Conservation (phyloP, 78 protist species). For the Dictyostelium brefeldianum region DNA sequence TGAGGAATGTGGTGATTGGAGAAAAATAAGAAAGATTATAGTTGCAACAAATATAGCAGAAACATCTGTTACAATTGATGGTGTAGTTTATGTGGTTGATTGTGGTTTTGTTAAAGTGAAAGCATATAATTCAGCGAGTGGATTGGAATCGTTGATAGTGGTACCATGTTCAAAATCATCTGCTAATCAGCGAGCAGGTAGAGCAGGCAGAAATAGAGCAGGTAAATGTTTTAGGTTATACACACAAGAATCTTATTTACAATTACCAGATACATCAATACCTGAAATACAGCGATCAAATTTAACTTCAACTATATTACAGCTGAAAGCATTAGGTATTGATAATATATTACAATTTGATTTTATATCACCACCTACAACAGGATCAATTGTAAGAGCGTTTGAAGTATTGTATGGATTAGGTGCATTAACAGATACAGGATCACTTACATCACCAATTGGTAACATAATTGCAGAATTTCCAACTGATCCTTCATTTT, state of each 20-base stretch:
- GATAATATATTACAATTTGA: conserved; percentile 92
- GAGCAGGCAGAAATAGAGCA: conserved; percentile 96
- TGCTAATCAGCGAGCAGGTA: conserved; percentile 95
- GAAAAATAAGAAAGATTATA: conserved; percentile 92
- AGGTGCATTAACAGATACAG: conserved; percentile 87
- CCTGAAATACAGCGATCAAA: conserved; percentile 94
- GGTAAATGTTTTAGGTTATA: conserved; percentile 84
- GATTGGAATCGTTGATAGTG: conserved; percentile 96
- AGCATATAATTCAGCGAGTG: conserved; percentile 86
- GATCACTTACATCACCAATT: conserved; percentile 82
- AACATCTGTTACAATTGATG: conserved; percentile 97
- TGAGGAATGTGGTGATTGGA: conserved; percentile 9
- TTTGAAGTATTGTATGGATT: conserved; percentile 87
- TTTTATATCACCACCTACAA: conserved; percentile 92
- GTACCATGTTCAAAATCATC: conserved; percentile 85
- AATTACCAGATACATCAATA: neutral
- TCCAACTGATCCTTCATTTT: conserved; percentile 88
- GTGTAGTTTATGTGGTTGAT: conserved; percentile 96
- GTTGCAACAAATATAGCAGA: conserved; percentile 98
- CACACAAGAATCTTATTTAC: conserved; percentile 40
- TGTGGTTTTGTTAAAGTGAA: conserved; percentile 93
- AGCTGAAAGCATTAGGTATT: conserved; percentile 92
- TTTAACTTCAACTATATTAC: conserved; percentile 87
- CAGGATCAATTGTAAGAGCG: conserved; percentile 61
- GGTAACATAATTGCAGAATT: conserved; percentile 91